phyloP scores from a whole-genome alignment of 2,329 filamentous ascomycete genomes.

The Cytospora leucostoma region DNA sequence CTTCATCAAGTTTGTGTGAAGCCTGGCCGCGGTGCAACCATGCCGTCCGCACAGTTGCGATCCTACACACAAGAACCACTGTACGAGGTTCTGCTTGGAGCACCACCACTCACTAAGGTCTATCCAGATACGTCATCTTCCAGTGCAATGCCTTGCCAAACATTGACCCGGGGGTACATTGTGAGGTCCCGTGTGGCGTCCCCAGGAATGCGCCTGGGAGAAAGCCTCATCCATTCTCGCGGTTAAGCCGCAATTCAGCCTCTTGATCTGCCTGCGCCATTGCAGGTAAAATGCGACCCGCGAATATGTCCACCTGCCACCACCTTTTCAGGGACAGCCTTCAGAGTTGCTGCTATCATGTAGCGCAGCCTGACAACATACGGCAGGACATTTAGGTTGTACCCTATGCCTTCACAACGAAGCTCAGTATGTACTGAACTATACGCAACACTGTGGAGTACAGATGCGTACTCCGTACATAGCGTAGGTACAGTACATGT shows the following conservation, averaged over 20 bases:
- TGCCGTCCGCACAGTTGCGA: not conserved
- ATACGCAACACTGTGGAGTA: slow-evolving; percentile 10
- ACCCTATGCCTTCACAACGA: not conserved
- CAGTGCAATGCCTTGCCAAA: not conserved
- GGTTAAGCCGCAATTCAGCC: slow-evolving; percentile 21
- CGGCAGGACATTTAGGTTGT: not conserved
- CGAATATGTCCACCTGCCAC: slow-evolving; percentile 13
- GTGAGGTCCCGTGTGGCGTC: not conserved
- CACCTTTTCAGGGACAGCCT: not conserved
- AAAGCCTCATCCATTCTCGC: slow-evolving; percentile 24
- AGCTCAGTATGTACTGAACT: not conserved
- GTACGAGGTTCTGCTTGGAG: not conserved
- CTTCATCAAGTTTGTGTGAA: slow-evolving; percentile 16
- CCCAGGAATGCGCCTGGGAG: slow-evolving; percentile 17
- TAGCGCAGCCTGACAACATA: not conserved
- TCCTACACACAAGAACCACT: not conserved
- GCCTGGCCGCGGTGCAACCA: slow-evolving; percentile 12
- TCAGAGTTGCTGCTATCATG: slow-evolving; percentile 6
- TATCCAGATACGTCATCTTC: slow-evolving; percentile 5
- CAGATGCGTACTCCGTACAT: slow-evolving; percentile 3
- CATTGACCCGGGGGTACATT: slow-evolving; percentile 9
- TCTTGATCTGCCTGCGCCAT: slow-evolving; percentile 18
- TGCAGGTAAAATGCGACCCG: slow-evolving; percentile 16
- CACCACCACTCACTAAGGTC: not conserved
- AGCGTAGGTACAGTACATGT: not conserved